Conservation (phyloP, 2,329 filamentous ascomycete species). For the Calonectria crousiana region DNA sequence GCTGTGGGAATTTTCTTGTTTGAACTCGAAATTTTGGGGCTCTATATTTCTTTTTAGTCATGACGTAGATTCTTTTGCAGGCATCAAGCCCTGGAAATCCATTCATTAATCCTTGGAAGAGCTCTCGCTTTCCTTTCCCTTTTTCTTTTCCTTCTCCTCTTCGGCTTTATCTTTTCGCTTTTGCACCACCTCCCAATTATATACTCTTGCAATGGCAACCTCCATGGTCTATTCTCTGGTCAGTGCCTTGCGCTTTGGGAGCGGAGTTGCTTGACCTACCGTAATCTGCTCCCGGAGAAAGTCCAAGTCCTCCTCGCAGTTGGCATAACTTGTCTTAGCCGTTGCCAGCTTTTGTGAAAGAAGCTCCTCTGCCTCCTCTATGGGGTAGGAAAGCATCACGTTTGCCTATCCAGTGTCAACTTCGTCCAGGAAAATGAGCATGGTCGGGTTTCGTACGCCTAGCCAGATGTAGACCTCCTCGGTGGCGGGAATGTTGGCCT, state of each 20-base stretch:
- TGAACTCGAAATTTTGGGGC: not conserved
- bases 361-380: constrained; percentile 86
- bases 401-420: constrained; percentile 74
- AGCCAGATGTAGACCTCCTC: constrained; percentile 98
- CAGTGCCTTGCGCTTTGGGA: constrained; percentile 19
- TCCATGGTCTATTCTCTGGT: constrained; percentile 81
- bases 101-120: constrained; percentile 40
- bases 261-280: constrained; percentile 61
- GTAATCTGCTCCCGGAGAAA: constrained; percentile 97
- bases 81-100: constrained; percentile 18
- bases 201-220: constrained; percentile 95
- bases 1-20: not conserved
- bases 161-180: constrained; percentile 89
- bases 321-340: constrained; percentile 83
- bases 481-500: constrained; percentile 83
- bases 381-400: constrained; percentile 95
- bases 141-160: constrained; percentile 61
- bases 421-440: not conserved
- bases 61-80: constrained; percentile 30
- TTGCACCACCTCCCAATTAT: constrained; percentile 99
- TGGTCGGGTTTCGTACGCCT: constrained; percentile 68
- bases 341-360: constrained; percentile 81
- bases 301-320: constrained; percentile 96
- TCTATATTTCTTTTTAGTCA: constrained; percentile 24
- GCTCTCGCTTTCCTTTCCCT: constrained; percentile 54